phyloP scores from a whole-genome alignment of 129 eudicot genomes.

The Ambrosia artemisiifolia region DNA sequence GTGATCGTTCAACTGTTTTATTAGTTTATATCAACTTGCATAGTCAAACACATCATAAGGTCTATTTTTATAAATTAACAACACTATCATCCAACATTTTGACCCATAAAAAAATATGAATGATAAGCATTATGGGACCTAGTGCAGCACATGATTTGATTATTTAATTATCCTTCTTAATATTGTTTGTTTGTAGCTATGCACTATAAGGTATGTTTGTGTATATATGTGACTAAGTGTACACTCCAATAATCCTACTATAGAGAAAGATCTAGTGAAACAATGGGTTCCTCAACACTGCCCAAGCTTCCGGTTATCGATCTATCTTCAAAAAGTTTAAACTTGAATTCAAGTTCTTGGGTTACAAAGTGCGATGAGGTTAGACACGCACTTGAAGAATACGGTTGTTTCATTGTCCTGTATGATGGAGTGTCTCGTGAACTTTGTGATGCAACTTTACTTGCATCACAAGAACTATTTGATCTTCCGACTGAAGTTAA shows the following conservation, averaged over 20 bases:
- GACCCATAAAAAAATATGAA: neutral
- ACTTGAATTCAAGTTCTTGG: slow-evolving; percentile 31
- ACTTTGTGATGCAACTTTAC: slow-evolving; percentile 26
- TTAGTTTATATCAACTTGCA: no score
- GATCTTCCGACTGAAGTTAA: slow-evolving; percentile 42
- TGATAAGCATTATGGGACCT: neutral
- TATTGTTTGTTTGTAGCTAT: neutral
- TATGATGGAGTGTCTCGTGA: slow-evolving; percentile 29
- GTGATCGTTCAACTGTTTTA: no score
- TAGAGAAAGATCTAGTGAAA: neutral
- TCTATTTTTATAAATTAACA: neutral
- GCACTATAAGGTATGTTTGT: neutral
- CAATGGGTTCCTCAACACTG: slow-evolving; percentile 2
- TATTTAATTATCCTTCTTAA: neutral
- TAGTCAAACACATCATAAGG: no score
- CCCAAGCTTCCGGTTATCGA: slow-evolving; percentile 43
- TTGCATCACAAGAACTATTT: slow-evolving; percentile 30
- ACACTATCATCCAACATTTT: neutral
- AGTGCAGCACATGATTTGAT: neutral
- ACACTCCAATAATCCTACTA: no score
- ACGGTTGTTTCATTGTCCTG: slow-evolving; percentile 40
- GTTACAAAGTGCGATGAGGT: slow-evolving; percentile 24
- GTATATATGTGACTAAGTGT: neutral
- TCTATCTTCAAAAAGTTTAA: slow-evolving; percentile 20
- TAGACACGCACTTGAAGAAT: slow-evolving; percentile 39